phyloP scores from a whole-genome alignment of 2,329 filamentous ascomycete species.

The Magnaporthiopsis rhizophila region DNA sequence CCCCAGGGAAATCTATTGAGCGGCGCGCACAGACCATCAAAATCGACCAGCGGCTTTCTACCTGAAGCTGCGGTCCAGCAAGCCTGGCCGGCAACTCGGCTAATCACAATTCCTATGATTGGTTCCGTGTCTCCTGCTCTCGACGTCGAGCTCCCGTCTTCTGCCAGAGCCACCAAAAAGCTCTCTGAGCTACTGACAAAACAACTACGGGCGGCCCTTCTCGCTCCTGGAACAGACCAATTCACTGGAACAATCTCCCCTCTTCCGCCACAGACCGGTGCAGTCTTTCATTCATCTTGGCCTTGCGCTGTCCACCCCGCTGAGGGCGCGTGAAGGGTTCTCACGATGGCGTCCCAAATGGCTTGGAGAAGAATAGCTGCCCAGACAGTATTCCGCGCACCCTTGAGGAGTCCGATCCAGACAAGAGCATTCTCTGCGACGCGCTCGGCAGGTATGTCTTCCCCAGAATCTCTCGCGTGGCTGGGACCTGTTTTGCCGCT shows the following conservation, averaged over 20 bases:
- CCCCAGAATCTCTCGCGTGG: neutral
- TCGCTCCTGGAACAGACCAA: neutral
- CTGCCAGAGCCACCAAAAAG: constrained; percentile 10
- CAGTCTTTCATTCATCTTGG: no score
- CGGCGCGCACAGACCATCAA: constrained; percentile 3
- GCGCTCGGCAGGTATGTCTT: constrained; percentile 60
- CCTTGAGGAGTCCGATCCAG: constrained; percentile 37
- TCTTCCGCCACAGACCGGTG: no score
- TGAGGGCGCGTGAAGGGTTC: constrained; percentile 8
- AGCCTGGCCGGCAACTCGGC: constrained; percentile 21
- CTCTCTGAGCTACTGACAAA: constrained; percentile 9
- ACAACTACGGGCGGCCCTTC: neutral
- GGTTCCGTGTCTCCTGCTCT: constrained; percentile 9
- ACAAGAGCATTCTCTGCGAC: constrained; percentile 82
- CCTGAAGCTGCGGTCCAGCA: no score
- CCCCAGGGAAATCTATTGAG: neutral
- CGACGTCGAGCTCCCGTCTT: constrained; percentile 6
- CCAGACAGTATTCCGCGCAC: constrained; percentile 27
- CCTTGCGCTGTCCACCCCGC: no score
- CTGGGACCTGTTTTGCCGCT: constrained; percentile 5
- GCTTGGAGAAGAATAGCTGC: constrained; percentile 53
- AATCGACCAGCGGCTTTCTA: neutral
- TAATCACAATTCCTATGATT: constrained; percentile 21
- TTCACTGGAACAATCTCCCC: no score
- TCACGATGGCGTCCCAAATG: constrained; percentile 53